Evolutionary conservation across 2,329 filamentous ascomycete genomes (phyloP).

Genomic region (Zalaria obscura): DNA sequence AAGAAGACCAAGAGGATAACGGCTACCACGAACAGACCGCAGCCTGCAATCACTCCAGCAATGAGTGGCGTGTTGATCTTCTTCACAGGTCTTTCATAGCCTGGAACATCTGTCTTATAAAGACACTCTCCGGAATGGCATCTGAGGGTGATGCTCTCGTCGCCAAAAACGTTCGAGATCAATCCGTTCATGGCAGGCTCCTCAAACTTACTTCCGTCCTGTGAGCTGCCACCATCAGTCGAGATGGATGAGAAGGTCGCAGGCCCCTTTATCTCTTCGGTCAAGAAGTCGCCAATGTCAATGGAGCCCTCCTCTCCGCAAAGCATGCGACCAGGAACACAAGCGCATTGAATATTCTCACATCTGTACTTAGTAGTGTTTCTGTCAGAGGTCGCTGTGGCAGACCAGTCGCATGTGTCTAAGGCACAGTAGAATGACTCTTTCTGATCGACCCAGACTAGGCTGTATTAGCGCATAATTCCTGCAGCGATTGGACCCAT

Average conservation of each 20-base stretch:
- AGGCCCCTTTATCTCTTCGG: constrained; percentile 70
- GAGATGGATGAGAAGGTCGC: constrained; percentile 63
- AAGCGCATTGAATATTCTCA: constrained; percentile 71
- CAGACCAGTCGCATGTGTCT: constrained; percentile 61
- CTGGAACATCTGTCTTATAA: constrained; percentile 82
- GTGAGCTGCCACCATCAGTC: constrained; percentile 40
- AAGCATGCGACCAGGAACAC: constrained; percentile 81
- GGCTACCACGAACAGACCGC: constrained; percentile 75
- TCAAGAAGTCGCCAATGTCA: constrained; percentile 80
- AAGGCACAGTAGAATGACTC: constrained; percentile 96
- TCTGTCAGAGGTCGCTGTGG: constrained; percentile 51
- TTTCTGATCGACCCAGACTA: constrained; percentile 84
- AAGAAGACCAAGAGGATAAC: constrained; percentile 79
- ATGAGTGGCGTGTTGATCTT: constrained; percentile 95
- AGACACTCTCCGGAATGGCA: constrained; percentile 86
- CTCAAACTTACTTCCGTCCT: constrained; percentile 67
- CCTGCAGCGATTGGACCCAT: neutral
- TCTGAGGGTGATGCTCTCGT: constrained; percentile 70
- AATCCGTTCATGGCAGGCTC: constrained; percentile 88
- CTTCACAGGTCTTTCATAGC: constrained; percentile 77
- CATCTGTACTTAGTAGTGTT: constrained; percentile 82
- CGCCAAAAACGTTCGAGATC: constrained; percentile 79
- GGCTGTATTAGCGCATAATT: neutral
- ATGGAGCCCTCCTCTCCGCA: constrained; percentile 86
- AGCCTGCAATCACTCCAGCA: constrained; percentile 78